Evolutionary conservation across 129 eudicot species (phyloP).

Genomic region (Kitagawia praeruptora): DNA sequence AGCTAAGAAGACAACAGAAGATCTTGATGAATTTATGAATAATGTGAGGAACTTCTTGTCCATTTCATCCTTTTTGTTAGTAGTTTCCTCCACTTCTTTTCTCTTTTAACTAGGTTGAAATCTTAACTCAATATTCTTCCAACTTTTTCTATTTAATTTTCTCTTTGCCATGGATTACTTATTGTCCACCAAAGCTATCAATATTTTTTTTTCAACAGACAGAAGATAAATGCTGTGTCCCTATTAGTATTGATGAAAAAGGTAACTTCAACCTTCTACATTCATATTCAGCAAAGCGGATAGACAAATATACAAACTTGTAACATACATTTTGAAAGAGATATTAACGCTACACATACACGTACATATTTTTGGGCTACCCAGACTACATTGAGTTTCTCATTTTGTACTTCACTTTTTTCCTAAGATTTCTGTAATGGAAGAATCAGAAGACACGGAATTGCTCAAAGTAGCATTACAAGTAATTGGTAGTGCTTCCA

Average conservation of each 20-base stretch:
- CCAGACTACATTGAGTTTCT: background rate
- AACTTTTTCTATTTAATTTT: slow-evolving; percentile 1
- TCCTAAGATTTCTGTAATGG: too few species aligned
- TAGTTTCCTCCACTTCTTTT: background rate
- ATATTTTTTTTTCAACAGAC: slow-evolving; percentile 15
- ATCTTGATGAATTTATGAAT: slow-evolving; percentile 54
- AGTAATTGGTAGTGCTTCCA: too few species aligned
- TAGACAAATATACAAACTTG: background rate
- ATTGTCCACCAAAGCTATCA: slow-evolving; percentile 3
- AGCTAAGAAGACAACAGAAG: slow-evolving; percentile 45
- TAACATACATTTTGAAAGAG: background rate
- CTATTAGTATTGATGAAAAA: background rate
- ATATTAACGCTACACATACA: background rate
- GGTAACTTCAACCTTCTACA: background rate
- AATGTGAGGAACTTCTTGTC: slow-evolving; percentile 21
- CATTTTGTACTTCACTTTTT: background rate
- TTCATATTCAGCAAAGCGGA: background rate
- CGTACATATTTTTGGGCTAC: background rate
- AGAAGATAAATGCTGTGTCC: background rate
- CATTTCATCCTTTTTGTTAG: background rate
- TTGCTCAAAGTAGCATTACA: too few species aligned
- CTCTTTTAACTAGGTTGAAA: background rate
- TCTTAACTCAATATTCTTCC: background rate
- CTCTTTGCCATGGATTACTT: background rate
- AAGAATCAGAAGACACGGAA: too few species aligned